Conservation (phyloP, 345 rosid genomes). For the Sonneratia caseolaris region DNA sequence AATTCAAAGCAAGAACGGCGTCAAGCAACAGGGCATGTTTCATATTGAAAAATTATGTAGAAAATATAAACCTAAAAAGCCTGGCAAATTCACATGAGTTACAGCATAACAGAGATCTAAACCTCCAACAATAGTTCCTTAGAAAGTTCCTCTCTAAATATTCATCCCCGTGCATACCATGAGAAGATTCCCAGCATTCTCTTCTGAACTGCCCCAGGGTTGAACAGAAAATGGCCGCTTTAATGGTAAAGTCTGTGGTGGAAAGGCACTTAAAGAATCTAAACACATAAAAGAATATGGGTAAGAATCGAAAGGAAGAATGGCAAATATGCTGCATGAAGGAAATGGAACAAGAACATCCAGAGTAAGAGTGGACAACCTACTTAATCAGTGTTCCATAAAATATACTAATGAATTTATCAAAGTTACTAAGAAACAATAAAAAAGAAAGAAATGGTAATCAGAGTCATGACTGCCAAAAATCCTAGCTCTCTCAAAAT, state of each 20-base stretch:
- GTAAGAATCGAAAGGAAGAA: not conserved
- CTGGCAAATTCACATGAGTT: not conserved
- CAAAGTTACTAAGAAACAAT: no score
- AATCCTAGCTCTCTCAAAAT: not conserved
- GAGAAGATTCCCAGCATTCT: slow-evolving; percentile 80
- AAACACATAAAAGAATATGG: slow-evolving; percentile 7
- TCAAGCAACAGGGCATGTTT: not conserved
- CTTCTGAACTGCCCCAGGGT: slow-evolving; percentile 83
- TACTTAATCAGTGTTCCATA: not conserved
- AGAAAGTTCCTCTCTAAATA: not conserved
- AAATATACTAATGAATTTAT: not conserved
- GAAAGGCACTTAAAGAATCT: slow-evolving; percentile 72
- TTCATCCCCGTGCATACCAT: slow-evolving; percentile 49
- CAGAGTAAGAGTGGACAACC: not conserved
- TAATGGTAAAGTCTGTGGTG: slow-evolving; percentile 54
- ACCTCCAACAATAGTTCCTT: not conserved
- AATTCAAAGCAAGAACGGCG: not conserved
- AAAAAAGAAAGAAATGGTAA: not conserved
- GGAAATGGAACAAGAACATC: not conserved
- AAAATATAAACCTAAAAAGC: not conserved
- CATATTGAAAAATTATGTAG: not conserved
- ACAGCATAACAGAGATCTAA: not conserved
- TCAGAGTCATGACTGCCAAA: no score
- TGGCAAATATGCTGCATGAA: not conserved
- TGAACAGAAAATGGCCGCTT: slow-evolving; percentile 68